Percentiles rank a stretch among this genome's conserved stretches.
Conservation (phyloP, 2,329 filamentous ascomycete genomes). For the Nemania bipapillata region DNA sequence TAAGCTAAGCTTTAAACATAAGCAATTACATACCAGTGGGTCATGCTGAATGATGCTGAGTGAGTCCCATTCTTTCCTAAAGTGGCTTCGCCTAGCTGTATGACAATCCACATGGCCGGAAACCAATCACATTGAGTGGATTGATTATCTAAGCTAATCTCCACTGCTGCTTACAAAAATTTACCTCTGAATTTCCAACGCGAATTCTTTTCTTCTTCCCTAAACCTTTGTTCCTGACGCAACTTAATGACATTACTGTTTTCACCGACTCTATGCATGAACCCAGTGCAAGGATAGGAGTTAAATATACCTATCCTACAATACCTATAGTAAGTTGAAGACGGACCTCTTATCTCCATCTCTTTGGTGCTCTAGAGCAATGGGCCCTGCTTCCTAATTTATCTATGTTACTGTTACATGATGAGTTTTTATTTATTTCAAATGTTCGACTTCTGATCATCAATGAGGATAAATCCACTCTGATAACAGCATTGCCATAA, state of each 20-base stretch:
- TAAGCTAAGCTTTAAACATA: not conserved
- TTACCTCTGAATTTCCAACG: constrained; percentile 3
- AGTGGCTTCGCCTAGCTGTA: not conserved
- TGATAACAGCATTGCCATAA: constrained; percentile 37
- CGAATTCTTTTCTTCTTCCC: not conserved
- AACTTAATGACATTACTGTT: not conserved
- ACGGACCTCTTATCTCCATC: not conserved
- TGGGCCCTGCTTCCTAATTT: not conserved
- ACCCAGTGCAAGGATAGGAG: not conserved
- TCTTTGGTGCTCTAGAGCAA: not conserved
- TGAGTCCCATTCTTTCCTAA: constrained; percentile 10
- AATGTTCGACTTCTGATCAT: constrained; percentile 52
- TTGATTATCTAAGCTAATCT: not conserved
- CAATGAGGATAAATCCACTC: constrained; percentile 48
- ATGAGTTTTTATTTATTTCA: constrained; percentile 47
- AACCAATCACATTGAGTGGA: constrained; percentile 1
- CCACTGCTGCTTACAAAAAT: constrained; percentile 20
- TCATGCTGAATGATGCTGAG: constrained; percentile 46
- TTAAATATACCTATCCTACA: not conserved
- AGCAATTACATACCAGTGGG: constrained; percentile 44
- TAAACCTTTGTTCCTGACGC: not conserved
- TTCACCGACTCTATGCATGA: not conserved
- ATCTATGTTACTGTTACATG: constrained; percentile 33
- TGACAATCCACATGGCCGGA: not conserved
- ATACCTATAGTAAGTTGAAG: constrained; percentile 12